Evolutionary conservation across 2,329 filamentous ascomycete genomes (phyloP), one percentile per base, ranked within the genome.

Genomic region (Coniochaeta hoffmannii): DNA sequence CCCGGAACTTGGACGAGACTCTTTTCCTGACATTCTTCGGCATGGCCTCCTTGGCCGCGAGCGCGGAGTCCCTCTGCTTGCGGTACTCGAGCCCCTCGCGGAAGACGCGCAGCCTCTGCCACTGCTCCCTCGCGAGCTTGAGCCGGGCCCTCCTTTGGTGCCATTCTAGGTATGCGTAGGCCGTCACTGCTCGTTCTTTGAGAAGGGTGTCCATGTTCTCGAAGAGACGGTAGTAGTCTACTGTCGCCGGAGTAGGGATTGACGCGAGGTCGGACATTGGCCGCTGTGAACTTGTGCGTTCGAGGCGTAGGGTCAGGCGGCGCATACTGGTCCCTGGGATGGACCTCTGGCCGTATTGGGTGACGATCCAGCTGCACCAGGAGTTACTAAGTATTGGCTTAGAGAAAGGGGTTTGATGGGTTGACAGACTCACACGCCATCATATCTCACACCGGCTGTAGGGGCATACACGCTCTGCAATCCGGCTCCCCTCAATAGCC

Each of bases 171-270:
- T 32, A 32, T 19, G 28, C 8, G 30, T 32, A 4, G 24, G 28
- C 49, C 28, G 30, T 51, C 12, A 34, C 30, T 12, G 30, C 28
- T 7, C n/a, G 15, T 2, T 31, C 4, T 31, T 12, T 22, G 12
- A 34, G 6, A 19, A 31, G 26, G 11, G 68, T 72, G 63, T 79
- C 72, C 30, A 73, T 63, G 59, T 73, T 75, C 59, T 78, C 70
- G 63, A 76, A 82, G 9, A 80, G 61, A 1, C 68, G 57, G 79
- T 78, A 84, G 56, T 84, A 80, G 57, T 84, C 81, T 6, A 80
- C 60, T 62, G 83, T 77, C 2, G 79, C 80, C 2, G 80, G 80
- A 11, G 64, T 70, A 0, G 81, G 81, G 12, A 80, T 69, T n/a
- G 60, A 56, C n/a, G 65, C 58, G 9, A 82, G 60, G 6, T 75